phyloP scores from a whole-genome alignment of 345 rosid genomes.

The Turritis glabra region DNA sequence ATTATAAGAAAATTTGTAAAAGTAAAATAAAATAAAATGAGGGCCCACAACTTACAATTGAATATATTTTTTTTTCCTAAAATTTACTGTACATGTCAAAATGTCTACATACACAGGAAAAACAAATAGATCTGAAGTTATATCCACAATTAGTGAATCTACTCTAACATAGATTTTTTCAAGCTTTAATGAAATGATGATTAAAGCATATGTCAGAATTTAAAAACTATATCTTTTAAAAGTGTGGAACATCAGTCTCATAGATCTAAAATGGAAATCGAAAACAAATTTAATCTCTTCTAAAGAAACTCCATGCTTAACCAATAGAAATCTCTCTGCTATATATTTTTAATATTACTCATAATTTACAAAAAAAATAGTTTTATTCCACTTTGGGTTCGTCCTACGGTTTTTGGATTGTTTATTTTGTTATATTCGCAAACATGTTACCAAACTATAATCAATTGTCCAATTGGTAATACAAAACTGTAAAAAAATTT shows the following conservation, averaged over 20 bases:
- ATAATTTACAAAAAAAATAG: background rate
- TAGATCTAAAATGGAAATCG: background rate
- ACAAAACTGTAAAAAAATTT: too few species aligned
- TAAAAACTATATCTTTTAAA: background rate
- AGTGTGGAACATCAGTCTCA: background rate
- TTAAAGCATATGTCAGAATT: background rate
- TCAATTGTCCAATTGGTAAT: too few species aligned
- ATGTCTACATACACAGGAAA: background rate
- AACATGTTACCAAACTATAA: too few species aligned
- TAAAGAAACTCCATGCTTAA: background rate
- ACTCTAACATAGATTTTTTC: background rate
- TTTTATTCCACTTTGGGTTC: too few species aligned
- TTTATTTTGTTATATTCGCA: too few species aligned
- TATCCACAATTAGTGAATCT: background rate
- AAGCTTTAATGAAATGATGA: background rate
- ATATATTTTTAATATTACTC: background rate
- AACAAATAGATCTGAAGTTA: background rate
- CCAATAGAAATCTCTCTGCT: background rate
- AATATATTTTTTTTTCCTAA: background rate
- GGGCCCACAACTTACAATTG: background rate
- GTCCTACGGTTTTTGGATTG: too few species aligned
- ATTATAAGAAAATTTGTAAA: background rate
- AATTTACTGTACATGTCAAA: slow-evolving; percentile 11
- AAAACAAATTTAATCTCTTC: background rate
- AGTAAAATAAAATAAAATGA: background rate